phyloP scores from a whole-genome alignment of 352 stramenopile genomes.

The Pythium catenulatum region DNA sequence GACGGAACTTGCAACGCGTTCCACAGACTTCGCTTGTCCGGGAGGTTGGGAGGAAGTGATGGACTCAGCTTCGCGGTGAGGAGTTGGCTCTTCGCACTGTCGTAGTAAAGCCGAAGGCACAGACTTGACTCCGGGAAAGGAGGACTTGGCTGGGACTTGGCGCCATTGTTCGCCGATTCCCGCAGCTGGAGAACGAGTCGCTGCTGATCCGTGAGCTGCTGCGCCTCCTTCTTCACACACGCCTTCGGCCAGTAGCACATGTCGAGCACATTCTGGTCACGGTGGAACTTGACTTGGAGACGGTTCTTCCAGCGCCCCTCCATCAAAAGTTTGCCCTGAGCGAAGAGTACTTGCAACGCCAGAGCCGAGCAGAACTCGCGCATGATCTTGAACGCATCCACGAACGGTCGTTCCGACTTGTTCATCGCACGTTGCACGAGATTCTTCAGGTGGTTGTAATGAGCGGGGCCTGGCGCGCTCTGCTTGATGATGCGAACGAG shows the following conservation, averaged over 20 bases:
- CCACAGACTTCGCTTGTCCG: conserved; percentile 71
- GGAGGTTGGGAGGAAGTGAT: conserved; percentile 81
- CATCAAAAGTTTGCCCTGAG: conserved; percentile 87
- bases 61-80: conserved; percentile 82
- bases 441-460: conserved; percentile 92
- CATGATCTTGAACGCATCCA: conserved; percentile 90
- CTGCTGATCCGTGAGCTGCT: conserved; percentile 79
- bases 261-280: conserved; percentile 87
- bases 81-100: conserved; percentile 79
- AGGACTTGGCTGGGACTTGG: conserved; percentile 50
- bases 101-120: conserved; percentile 82
- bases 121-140: conserved; percentile 82
- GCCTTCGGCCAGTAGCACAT: conserved; percentile 91
- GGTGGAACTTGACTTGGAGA: conserved; percentile 87
- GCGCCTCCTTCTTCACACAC: conserved; percentile 76
- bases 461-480: conserved; percentile 79
- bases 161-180: conserved; percentile 58
- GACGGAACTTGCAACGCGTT: conserved; percentile 82
- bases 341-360: conserved; percentile 85
- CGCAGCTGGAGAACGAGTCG: conserved; percentile 77
- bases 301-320: conserved; percentile 90
- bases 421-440: conserved; percentile 92
- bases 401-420: conserved; percentile 86
- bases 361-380: conserved; percentile 90
- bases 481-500: conserved; percentile 87